These are phyloP conservation scores for Penicillium palitans DNA, from an alignment of 2,329 filamentous ascomycete species.

Conservation along the genomic window DNA sequence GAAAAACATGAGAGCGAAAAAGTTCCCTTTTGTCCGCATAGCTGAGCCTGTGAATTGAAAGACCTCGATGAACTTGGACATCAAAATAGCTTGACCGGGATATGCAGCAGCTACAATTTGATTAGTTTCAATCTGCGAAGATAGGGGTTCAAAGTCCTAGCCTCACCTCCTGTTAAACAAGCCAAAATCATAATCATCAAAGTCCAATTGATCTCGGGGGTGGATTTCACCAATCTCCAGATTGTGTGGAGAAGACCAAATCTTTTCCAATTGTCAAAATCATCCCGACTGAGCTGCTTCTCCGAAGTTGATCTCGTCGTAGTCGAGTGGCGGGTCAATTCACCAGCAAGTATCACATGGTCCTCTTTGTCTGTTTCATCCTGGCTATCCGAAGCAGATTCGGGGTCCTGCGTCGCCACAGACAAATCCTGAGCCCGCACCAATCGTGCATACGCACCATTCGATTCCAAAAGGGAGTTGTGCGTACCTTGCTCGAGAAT, in stretches of 20 bases:
- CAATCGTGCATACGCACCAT: constrained; percentile 41
- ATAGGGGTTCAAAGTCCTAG: too few species aligned
- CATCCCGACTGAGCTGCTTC: constrained; percentile 4
- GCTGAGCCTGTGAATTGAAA: constrained; percentile 13
- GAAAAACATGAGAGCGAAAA: constrained; percentile 51
- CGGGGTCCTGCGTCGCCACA: constrained; percentile 13
- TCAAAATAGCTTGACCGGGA: constrained; percentile 49
- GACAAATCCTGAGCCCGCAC: constrained; percentile 52
- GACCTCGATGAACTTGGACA: constrained; percentile 25
- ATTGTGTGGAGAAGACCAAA: constrained; percentile 7
- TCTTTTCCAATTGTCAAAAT: constrained; percentile 12
- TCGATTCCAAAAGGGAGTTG: constrained; percentile 34
- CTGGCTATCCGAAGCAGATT: constrained; percentile 5
- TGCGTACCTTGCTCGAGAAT: constrained; percentile 50
- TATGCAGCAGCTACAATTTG: constrained; percentile 43
- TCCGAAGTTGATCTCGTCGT: background rate
- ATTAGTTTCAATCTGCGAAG: background rate
- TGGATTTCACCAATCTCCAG: constrained; percentile 1
- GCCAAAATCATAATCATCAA: background rate
- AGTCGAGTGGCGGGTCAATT: constrained; percentile 5
- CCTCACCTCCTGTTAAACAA: constrained; percentile 6
- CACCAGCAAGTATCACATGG: background rate
- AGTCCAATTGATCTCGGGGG: constrained; percentile 6
- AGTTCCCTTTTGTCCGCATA: constrained; percentile 35
- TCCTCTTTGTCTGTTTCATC: background rate